phyloP scores from a whole-genome alignment of 768 basidiomycete genomes.

The Tricholoma sp. region DNA sequence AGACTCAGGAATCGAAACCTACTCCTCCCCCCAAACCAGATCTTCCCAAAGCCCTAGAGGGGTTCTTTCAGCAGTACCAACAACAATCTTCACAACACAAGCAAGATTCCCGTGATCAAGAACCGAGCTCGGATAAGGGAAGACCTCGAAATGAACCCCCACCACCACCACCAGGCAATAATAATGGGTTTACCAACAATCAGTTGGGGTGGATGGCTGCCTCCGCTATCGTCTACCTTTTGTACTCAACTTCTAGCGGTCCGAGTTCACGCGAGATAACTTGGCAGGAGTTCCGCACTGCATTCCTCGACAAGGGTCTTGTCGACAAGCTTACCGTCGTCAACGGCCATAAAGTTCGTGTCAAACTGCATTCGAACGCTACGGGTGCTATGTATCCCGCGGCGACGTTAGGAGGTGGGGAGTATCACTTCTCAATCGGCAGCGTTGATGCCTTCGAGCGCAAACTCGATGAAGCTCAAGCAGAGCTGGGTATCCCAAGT shows the following conservation, averaged over 20 bases:
- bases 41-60: conserved; percentile 65
- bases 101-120: conserved; percentile 27
- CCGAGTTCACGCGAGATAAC: conserved; percentile 84
- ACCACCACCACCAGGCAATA: conserved; percentile 47
- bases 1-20: too few relatives aligned
- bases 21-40: conserved; percentile 32
- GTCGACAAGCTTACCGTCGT: conserved; percentile 92
- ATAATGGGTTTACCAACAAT: conserved; percentile 55
- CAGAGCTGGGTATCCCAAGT: conserved; percentile 86
- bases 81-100: conserved; percentile 36
- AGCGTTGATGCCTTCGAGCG: conserved; percentile 96
- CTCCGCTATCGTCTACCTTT: conserved; percentile 57
- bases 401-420: conserved; percentile 44
- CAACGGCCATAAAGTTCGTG: conserved; percentile 85
- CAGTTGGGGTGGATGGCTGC: conserved; percentile 46
- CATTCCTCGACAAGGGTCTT: conserved; percentile 93
- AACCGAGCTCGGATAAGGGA: conserved; percentile 34
- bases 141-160: conserved; percentile 32
- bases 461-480: conserved; percentile 90
- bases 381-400: conserved; percentile 72
- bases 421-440: conserved; percentile 95
- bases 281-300: conserved; percentile 98
- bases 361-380: conserved; percentile 90
- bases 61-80: conserved; percentile 71
- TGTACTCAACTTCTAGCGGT: conserved; percentile 54